Percentiles rank a stretch among this genome's conserved stretches.
Conservation (phyloP, 495 filamentous ascomycete genomes). For the Letharia lupina region DNA sequence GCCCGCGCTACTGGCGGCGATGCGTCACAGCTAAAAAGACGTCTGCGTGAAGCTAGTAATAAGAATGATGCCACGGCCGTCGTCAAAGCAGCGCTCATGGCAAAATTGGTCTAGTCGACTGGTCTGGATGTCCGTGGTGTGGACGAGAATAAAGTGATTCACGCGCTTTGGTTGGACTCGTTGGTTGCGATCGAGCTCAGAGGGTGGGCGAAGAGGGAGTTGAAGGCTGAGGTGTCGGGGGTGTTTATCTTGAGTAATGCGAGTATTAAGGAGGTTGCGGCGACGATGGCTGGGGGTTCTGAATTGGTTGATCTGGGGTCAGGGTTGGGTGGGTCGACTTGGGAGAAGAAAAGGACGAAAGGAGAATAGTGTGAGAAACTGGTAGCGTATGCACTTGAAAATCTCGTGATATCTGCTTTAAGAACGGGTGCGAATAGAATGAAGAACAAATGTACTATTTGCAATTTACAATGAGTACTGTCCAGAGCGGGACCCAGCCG, state of each 20-base stretch:
- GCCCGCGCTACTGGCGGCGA: neutral
- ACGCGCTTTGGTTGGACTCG: conserved; percentile 29
- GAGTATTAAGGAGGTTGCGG: neutral
- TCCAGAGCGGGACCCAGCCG: no score
- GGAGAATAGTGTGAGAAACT: no score
- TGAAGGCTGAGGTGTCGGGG: conserved; percentile 28
- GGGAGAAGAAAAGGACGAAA: neutral
- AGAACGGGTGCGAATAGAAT: no score
- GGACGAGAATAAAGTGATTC: neutral
- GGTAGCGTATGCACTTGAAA: no score
- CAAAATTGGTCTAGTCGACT: neutral
- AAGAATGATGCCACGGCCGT: neutral
- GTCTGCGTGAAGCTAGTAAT: neutral
- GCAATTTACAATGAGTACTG: no score
- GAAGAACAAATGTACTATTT: no score
- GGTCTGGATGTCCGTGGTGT: neutral
- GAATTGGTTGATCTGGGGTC: neutral
- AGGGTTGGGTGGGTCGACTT: neutral
- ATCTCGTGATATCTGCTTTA: no score
- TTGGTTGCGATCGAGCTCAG: conserved; percentile 30
- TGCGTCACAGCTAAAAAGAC: neutral
- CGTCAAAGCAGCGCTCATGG: neutral
- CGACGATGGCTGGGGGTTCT: neutral
- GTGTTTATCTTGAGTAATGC: conserved; percentile 12
- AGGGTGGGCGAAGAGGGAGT: conserved; percentile 29